Evolutionary conservation across 73 alveolate genomes (phyloP).

Genomic region (Uronychia setigera): DNA sequence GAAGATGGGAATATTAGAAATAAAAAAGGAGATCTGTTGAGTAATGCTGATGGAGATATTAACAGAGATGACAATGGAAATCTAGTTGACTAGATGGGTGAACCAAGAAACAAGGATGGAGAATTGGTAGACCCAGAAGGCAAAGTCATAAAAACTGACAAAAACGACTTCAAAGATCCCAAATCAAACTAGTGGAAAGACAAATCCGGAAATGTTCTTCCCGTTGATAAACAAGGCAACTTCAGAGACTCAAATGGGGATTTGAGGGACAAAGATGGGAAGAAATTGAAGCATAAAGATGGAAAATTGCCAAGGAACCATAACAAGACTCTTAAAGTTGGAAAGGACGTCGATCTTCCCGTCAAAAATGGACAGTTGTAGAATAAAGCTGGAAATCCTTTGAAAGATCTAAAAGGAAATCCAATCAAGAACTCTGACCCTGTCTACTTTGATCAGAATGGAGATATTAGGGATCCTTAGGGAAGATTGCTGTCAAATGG

Average conservation of each 20-base stretch:
- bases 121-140: neutral
- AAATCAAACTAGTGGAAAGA: neutral
- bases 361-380: neutral
- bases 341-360: neutral
- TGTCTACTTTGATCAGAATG: neutral
- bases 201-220: neutral
- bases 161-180: neutral
- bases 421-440: neutral
- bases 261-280: neutral
- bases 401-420: neutral
- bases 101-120: neutral
- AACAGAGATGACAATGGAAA: neutral
- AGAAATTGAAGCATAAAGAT: neutral
- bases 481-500: neutral
- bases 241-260: neutral
- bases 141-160: neutral
- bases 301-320: neutral
- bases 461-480: neutral
- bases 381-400: neutral
- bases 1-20: neutral
- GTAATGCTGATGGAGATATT: neutral
- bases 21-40: too few species aligned
- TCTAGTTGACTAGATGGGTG: neutral
- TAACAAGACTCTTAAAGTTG: neutral
- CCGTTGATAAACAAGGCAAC: neutral